phyloP scores from a whole-genome alignment of 768 basidiomycete genomes.

The Trametes sanguinea region DNA sequence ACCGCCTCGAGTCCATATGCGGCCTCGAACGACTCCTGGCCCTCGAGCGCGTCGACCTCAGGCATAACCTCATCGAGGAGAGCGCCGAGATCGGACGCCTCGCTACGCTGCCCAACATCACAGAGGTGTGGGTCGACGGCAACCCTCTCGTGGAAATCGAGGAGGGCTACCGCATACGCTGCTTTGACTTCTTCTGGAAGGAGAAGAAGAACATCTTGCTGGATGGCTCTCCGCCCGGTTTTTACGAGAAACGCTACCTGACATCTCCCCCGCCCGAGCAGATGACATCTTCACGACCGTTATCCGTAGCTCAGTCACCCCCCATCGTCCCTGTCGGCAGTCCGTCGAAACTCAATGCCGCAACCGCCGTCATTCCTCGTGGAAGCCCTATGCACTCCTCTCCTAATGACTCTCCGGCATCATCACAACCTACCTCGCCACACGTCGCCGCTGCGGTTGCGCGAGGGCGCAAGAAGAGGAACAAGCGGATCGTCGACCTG shows the following conservation, averaged over 20 bases:
- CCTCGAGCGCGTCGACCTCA: conserved; percentile 83
- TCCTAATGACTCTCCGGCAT: conserved; percentile 41
- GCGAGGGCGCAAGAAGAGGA: conserved; percentile 58
- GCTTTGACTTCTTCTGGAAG: conserved; percentile 82
- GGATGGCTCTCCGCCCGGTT: conserved; percentile 71
- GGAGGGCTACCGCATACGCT: conserved; percentile 70
- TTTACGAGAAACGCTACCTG: conserved; percentile 69
- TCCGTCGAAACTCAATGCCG: conserved; percentile 21
- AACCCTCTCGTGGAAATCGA: conserved; percentile 78
- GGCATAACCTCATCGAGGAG: conserved; percentile 79
- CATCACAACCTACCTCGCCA: conserved; percentile 49
- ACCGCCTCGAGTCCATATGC: conserved; percentile 92
- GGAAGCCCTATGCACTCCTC: conserved; percentile 30
- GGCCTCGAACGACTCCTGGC: conserved; percentile 88
- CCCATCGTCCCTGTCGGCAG: conserved; percentile 59
- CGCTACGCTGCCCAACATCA: conserved; percentile 74
- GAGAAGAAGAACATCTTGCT: conserved; percentile 80
- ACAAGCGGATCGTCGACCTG: conserved; percentile 79
- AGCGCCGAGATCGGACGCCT: conserved; percentile 83
- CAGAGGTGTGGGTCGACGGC: conserved; percentile 80
- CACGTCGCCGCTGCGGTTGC: conserved; percentile 41
- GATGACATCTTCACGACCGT: conserved; percentile 50
- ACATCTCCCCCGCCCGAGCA: conserved; percentile 51
- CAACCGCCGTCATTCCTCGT: background rate
- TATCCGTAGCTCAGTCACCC: conserved; percentile 56